phyloP scores from a whole-genome alignment of 805 yeast genomes.

The Barnettozyma vustinii region DNA sequence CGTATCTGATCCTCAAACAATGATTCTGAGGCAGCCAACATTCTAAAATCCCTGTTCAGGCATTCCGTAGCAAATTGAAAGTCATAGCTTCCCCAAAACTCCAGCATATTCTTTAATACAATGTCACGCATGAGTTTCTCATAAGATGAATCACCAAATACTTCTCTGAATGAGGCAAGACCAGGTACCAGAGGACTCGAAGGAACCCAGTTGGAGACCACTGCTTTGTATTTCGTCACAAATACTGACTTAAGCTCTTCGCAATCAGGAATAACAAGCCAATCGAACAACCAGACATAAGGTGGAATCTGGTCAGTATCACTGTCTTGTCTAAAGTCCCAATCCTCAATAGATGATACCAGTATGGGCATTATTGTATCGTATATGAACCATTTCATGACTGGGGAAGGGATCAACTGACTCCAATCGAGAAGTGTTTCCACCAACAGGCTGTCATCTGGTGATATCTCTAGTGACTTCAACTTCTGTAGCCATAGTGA shows the following conservation, averaged over 20 bases:
- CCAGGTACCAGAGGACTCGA: slow-evolving; percentile 13
- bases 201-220: slow-evolving; percentile 19
- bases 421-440: slow-evolving; percentile 35
- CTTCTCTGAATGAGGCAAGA: slow-evolving; percentile 29
- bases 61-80: slow-evolving; percentile 8
- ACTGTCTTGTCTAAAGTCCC: slow-evolving; percentile 25
- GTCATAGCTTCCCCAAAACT: neutral
- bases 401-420: slow-evolving; percentile 27
- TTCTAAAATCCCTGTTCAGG: slow-evolving; percentile 12
- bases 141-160: slow-evolving; percentile 25
- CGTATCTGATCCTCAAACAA: slow-evolving; percentile 24
- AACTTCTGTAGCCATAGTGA: slow-evolving; percentile 33
- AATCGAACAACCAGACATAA: slow-evolving; percentile 33
- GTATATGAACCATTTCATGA: slow-evolving; percentile 26
- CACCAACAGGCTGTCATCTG: neutral
- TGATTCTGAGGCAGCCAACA: slow-evolving; percentile 12
- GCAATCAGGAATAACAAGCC: slow-evolving; percentile 29
- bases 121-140: slow-evolving; percentile 14
- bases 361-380: slow-evolving; percentile 36
- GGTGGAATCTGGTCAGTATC: slow-evolving; percentile 12
- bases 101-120: neutral
- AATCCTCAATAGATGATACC: slow-evolving; percentile 26
- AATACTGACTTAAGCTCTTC: slow-evolving; percentile 22
- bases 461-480: neutral
- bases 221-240: slow-evolving; percentile 16